Evolutionary conservation across 345 rosid genomes (phyloP), one percentile per base, ranked within the genome.

Genomic region (Passiflora organensis): DNA sequence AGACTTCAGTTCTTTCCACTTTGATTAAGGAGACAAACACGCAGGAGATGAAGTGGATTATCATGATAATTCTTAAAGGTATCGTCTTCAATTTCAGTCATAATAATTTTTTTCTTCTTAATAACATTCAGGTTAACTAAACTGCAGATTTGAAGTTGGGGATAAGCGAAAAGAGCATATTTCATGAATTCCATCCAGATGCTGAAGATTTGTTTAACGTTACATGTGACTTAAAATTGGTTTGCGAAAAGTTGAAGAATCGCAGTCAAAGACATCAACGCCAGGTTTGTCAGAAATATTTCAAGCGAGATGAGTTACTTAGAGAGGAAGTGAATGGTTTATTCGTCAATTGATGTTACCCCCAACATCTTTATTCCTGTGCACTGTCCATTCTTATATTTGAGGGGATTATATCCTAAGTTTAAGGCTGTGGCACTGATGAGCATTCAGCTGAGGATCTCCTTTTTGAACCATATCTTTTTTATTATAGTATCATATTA

Each of bases 191-290:
- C 65, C 98, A 91, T 74, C 93, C 95, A 0, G 98, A 88, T 82
- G 96, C 98, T 1, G 95, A 91, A 71, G 95, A 91, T 71, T 73
- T 91, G 72, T 91, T 91, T 65, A 88, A 91, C 66, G 98, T 91
- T 59, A 91, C 98, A 0, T 91, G 96, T 75, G 98, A 91, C 78
- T 69, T 91, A 71, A 91, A 88, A 61, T 71, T 91, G 67, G 98
- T 91, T 23, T 91, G 98, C 67, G 96, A 84, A 53, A 89, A 79
- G 76, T 65, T 91, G 61, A 78, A 69, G 72, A 88, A 88, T 74
- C 85, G 82, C 21, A 76, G 69, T 67, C 86, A 85, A 68, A 76
- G 98, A 21, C 96, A 91, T 66, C 88, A 88, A 75, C 90, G 98
- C 22, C 96, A 88, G 98, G 98, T 91, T 48, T 59, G 70, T 48